Percentiles rank a stretch among this genome's conserved stretches.
Conservation (phyloP, 1,284 basidiomycete species). For the Pholiota adiposa region DNA sequence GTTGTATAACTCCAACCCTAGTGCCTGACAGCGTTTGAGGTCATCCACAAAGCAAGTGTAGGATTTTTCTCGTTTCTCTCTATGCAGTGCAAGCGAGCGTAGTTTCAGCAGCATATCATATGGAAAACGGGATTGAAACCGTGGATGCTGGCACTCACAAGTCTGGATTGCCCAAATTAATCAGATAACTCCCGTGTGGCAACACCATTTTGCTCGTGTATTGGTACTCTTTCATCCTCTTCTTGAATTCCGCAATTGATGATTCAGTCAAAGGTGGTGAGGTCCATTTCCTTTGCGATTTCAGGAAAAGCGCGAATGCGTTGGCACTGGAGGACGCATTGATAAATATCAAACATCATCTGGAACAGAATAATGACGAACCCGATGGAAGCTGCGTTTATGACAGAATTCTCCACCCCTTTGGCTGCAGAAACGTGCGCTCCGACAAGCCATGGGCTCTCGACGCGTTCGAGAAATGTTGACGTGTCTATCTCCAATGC, state of each 20-base stretch:
- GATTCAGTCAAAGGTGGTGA: slow-evolving; percentile 59
- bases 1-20: slow-evolving; percentile 80
- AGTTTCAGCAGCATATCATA: too few relatives aligned
- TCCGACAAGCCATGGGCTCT: slow-evolving; percentile 69
- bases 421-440: slow-evolving; percentile 85
- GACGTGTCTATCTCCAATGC: slow-evolving; percentile 15
- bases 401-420: slow-evolving; percentile 75
- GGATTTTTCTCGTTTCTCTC: slow-evolving; percentile 76
- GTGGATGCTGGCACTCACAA: slow-evolving; percentile 45
- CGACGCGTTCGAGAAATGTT: slow-evolving; percentile 34
- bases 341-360: background rate
- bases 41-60: slow-evolving; percentile 87
- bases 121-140: too few relatives aligned
- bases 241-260: slow-evolving; percentile 59
- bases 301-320: slow-evolving; percentile 84
- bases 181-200: slow-evolving; percentile 85
- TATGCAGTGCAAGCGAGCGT: too few relatives aligned
- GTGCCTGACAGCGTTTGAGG: slow-evolving; percentile 76
- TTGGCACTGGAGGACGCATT: slow-evolving; percentile 58
- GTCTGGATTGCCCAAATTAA: slow-evolving; percentile 86
- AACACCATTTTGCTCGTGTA: slow-evolving; percentile 67
- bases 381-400: slow-evolving; percentile 77
- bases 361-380: slow-evolving; percentile 34
- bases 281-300: slow-evolving; percentile 82
- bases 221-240: slow-evolving; percentile 57